Percentiles rank a stretch among this genome's conserved stretches.
phyloP scores from a whole-genome alignment of 129 eudicot genomes.

The Mikania micrantha region DNA sequence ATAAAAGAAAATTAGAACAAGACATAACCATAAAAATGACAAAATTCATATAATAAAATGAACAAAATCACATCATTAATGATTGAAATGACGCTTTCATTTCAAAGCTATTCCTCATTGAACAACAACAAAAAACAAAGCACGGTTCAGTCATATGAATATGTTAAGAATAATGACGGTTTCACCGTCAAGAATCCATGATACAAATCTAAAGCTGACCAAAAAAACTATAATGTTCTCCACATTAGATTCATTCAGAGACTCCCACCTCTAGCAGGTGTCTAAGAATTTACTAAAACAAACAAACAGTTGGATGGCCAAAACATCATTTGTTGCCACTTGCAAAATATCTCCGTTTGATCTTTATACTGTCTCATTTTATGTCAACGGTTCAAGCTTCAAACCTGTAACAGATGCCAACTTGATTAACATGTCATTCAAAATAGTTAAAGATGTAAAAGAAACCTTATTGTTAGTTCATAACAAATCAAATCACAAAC shows the following conservation, averaged over 20 bases:
- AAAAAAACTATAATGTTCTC: not conserved
- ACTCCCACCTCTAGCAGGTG: constrained; percentile 3
- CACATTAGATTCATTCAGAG: constrained; percentile 4
- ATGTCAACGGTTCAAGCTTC: not conserved
- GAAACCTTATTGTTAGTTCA: not conserved
- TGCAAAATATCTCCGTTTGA: not conserved
- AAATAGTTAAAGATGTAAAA: not conserved
- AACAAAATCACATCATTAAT: not conserved
- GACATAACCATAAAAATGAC: not conserved
- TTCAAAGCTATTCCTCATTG: not conserved
- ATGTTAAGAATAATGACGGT: not conserved
- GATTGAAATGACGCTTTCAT: not conserved
- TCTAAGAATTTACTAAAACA: constrained; percentile 3
- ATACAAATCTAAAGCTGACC: not conserved
- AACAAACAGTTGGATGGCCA: constrained; percentile 6
- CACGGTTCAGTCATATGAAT: not conserved
- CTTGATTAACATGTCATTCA: not conserved
- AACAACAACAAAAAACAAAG: not conserved
- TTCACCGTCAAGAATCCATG: not conserved
- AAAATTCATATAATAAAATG: not conserved
- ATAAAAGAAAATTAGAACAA: not conserved
- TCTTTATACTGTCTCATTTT: constrained; percentile 5
- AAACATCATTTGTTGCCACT: constrained; percentile 2
- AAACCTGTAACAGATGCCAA: constrained; percentile 7
- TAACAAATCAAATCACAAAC: constrained; percentile 12